Evolutionary conservation across 2,329 filamentous ascomycete species (phyloP), one percentile per base, ranked within the genome.

Genomic region (Mycosphaerelloides madeirae): DNA sequence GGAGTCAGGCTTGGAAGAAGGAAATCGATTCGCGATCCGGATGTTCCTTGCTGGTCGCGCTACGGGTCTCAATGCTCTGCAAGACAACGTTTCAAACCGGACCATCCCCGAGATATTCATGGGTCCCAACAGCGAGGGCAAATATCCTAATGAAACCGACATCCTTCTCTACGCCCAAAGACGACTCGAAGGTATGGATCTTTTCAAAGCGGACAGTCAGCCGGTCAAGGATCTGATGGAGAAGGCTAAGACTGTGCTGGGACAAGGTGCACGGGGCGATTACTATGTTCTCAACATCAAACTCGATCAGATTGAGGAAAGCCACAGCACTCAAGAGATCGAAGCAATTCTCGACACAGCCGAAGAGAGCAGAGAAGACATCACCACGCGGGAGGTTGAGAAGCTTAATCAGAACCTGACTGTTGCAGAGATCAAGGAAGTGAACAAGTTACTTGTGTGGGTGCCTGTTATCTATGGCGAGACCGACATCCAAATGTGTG

Each of bases 1-100:
- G 12, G n/a, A 25, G 18, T 25, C 22, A 25, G 9, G 22, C 22
- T 5, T 6, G 9, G 22, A 31, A 20, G 22, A 43, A 12, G 14
- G 14, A 11, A 13, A 18, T 8, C 12, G 12, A n/a, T 25, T 43
- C 18, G 32, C 29, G 4, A 25, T 43, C 5, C 32, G 34, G 2
- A 9, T 43, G 14, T 31, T 43, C 18, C 29, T 43, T 2, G 37
- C 41, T 18, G 41, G 41, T 14, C 16, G 41, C 8, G 20, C 32
- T 5, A 12, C 12, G 9, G 33, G 22, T 3, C 33, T 43, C 8
- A 29, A 32, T 31, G 22, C 31, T 29, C 25, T 36, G n/a, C 29
- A 19, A 3, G 22, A 31, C 20, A 14, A 29, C 25, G 14, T 31
- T 31, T 4, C 5, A 14, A 6, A n/a, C 5, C 19, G 7, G 11